Percentiles rank a stretch among this genome's conserved stretches.
Conservation (phyloP, 1,284 basidiomycete genomes). For the Moesziomyces globuligerus region DNA sequence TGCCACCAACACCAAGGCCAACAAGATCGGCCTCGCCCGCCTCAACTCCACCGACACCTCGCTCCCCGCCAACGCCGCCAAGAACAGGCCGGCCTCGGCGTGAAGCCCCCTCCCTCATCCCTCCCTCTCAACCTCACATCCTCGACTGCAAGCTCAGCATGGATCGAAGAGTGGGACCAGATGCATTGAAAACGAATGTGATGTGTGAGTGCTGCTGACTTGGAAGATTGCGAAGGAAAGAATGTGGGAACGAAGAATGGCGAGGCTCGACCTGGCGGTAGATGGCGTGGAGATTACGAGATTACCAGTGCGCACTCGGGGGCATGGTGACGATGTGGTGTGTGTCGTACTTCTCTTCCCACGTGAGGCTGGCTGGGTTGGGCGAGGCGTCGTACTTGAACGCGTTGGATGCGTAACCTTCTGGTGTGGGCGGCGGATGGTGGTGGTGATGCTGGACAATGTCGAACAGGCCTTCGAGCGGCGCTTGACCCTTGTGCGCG, state of each 20-base stretch:
- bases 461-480: background rate
- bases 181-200: background rate
- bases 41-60: constrained; percentile 36
- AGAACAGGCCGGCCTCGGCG: background rate
- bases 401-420: constrained; percentile 17
- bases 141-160: background rate
- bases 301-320: constrained; percentile 13
- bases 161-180: background rate
- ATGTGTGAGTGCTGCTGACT: background rate
- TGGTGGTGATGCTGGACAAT: constrained; percentile 2
- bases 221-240: background rate
- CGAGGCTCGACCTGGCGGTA: too few relatives aligned
- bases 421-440: constrained; percentile 3
- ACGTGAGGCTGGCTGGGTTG: constrained; percentile 1
- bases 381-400: constrained; percentile 8
- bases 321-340: constrained; percentile 3
- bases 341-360: constrained; percentile 8
- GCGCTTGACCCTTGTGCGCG: background rate
- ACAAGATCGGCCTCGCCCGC: constrained; percentile 76
- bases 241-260: background rate
- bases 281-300: too few relatives aligned
- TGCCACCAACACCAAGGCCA: constrained; percentile 76
- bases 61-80: background rate
- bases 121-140: background rate
- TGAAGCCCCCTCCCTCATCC: background rate